These are phyloP conservation scores for Starmerella vitae DNA, from an alignment of 805 yeast genomes.

Conservation along the genomic window DNA sequence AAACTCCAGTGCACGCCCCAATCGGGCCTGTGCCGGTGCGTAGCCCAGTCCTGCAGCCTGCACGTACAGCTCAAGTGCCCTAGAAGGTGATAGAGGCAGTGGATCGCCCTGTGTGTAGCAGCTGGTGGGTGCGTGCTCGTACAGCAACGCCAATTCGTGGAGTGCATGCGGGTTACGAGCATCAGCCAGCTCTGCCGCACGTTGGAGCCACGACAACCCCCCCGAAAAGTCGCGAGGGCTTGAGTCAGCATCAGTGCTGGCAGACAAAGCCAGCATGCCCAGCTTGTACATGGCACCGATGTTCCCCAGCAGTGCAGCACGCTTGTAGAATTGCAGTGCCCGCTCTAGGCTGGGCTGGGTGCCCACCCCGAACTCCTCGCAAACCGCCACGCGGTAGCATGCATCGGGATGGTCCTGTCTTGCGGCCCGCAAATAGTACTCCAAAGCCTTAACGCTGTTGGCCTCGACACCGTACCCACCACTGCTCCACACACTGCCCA, in stretches of 20 bases:
- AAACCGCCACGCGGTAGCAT: constrained; percentile 55
- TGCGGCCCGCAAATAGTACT: constrained; percentile 47
- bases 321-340: constrained; percentile 42
- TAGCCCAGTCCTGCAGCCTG: constrained; percentile 42
- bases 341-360: constrained; percentile 32
- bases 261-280: constrained; percentile 40
- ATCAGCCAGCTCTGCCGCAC: constrained; percentile 36
- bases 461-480: constrained; percentile 38
- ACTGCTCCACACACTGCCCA: constrained; percentile 47
- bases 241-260: background rate
- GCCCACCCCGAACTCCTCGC: constrained; percentile 55
- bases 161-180: constrained; percentile 41
- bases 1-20: constrained; percentile 62
- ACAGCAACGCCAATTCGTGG: constrained; percentile 44
- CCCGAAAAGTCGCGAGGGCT: constrained; percentile 28
- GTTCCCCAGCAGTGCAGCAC: constrained; percentile 50
- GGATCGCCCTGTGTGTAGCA: constrained; percentile 34
- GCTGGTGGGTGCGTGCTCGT: constrained; percentile 32
- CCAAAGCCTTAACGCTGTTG: constrained; percentile 49
- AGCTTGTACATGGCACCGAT: constrained; percentile 60
- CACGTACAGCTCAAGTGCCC: constrained; percentile 40
- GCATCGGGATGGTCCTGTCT: constrained; percentile 44
- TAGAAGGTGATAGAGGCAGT: constrained; percentile 23
- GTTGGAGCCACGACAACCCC: constrained; percentile 40
- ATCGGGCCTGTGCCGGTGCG: constrained; percentile 52